Base-by-base conservation (phyloP, 768 basidiomycete species). In the Erythrobasidium yunnanense region DNA sequence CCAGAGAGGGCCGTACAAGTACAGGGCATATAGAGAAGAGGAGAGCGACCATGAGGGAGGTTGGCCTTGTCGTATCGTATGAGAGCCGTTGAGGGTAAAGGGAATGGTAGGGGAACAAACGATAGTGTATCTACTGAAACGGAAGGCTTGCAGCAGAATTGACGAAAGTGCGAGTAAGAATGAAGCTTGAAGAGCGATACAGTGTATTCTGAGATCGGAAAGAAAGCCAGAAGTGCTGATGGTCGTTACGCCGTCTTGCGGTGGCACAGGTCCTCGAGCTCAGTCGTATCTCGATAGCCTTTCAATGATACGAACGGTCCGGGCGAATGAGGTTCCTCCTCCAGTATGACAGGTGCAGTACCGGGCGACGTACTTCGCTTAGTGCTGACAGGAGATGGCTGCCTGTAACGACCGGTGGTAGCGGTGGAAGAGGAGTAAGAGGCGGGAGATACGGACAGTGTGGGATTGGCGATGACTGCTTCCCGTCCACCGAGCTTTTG, bases 391-490 rank as follows among this genome's bases (percentile, higher is more conserved):
- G 38, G n/a, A n/a, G 11, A 11, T 42, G 38, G 38, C 11, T 11
- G 38, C 38, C 38, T 42, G 38, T n/a, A 42, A 11, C n/a, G n/a
- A n/a, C 38, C n/a, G 11, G 38, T 42, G 11, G 38, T 11, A 11
- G 38, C 11, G 11, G 38, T 42, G 11, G 38, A 11, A 42, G 38
- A 11, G 38, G 38, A 11, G 38, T 11, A 11, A n/a, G 38, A 11
- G 11, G 38, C n/a, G 38, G 38, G n/a, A 11, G 38, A 42, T 11
- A 42, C 38, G 38, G 38, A 42, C 38, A n/a, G n/a, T 11, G 38
- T n/a, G 38, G 11, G 38, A 11, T 11, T 42, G 38, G 60, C 60
- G 49, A 63, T 63, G 47, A 63, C 60, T 8, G 60, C 60, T 63
- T 63, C 60, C 38, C 46, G 42, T 13, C 60, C 60, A 17, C 60